Percentiles rank a stretch among this genome's conserved stretches.
Conservation (phyloP, 176 grass and related monocot species). For the Rhipidocladum racemiflorum region DNA sequence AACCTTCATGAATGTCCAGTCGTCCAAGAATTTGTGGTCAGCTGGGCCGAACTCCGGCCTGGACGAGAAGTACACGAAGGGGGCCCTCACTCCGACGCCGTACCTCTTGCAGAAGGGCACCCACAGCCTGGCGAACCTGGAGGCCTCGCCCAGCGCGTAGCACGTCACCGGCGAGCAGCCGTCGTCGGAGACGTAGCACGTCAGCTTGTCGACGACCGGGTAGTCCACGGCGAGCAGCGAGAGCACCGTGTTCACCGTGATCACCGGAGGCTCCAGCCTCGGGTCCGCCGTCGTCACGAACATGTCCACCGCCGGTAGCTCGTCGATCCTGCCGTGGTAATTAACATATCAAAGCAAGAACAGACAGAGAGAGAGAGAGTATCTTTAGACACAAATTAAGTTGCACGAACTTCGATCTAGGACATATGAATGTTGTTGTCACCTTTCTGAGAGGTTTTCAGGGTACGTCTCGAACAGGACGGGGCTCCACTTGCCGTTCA, state of each 20-base stretch:
- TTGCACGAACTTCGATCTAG: neutral
- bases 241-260: conserved; percentile 63
- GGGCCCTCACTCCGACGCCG: conserved; percentile 28
- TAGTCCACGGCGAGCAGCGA: conserved; percentile 61
- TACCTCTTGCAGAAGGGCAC: conserved; percentile 54
- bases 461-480: conserved; percentile 26
- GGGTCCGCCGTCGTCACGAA: conserved; percentile 64
- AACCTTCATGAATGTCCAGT: conserved; percentile 29
- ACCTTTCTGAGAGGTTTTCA: conserved; percentile 14
- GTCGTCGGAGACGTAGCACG: conserved; percentile 72
- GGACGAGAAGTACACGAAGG: conserved; percentile 46
- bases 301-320: conserved; percentile 57
- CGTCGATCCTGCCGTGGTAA: neutral
- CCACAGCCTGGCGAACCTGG: conserved; percentile 46
- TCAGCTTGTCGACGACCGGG: conserved; percentile 37
- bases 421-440: neutral
- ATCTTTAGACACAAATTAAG: no score
- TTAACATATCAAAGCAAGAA: neutral
- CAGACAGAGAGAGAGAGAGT: no score
- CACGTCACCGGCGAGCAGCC: conserved; percentile 45
- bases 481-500: conserved; percentile 46
- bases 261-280: conserved; percentile 40
- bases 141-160: conserved; percentile 38
- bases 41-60: neutral
- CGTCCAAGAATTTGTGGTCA: neutral